A percentile compares a stretch with the other conserved stretches of the same genome.
Conservation (phyloP, 805 yeast genomes). For the Sugiyamaella marilandica region DNA sequence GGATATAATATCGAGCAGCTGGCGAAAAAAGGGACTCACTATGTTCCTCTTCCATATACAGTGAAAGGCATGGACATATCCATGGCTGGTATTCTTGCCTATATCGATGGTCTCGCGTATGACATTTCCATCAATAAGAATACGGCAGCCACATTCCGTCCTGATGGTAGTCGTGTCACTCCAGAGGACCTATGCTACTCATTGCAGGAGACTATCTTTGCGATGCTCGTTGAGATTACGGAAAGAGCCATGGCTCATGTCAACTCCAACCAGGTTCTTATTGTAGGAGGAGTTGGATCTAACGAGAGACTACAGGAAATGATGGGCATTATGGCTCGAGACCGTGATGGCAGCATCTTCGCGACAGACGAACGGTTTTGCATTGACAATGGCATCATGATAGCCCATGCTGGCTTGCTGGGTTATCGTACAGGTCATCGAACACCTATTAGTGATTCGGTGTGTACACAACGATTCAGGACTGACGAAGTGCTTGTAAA, state of each 20-base stretch:
- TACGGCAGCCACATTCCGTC: constrained; percentile 20
- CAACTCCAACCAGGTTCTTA: constrained; percentile 75
- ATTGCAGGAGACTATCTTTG: constrained; percentile 82
- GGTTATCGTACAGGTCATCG: constrained; percentile 74
- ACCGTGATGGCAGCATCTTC: constrained; percentile 78
- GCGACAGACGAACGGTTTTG: constrained; percentile 97
- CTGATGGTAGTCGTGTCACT: constrained; percentile 50
- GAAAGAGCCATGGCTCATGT: constrained; percentile 99
- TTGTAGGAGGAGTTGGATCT: constrained; percentile 99
- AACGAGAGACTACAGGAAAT: constrained; percentile 84
- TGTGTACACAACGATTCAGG: constrained; percentile 88
- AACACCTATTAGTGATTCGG: constrained; percentile 58
- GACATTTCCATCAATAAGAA: constrained; percentile 51
- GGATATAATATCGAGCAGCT: constrained; percentile 95
- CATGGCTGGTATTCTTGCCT: constrained; percentile 91
- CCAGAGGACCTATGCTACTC: constrained; percentile 88
- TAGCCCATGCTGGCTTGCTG: constrained; percentile 92
- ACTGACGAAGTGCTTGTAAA: constrained; percentile 88
- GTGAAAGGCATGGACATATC: constrained; percentile 98
- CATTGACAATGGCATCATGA: constrained; percentile 97
- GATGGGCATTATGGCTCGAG: constrained; percentile 91
- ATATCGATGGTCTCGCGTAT: constrained; percentile 73
- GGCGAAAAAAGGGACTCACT: constrained; percentile 58
- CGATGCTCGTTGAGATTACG: constrained; percentile 95
- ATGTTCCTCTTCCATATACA: constrained; percentile 83